Evolutionary conservation across 257 asterid genomes (phyloP), one percentile per base, ranked within the genome.

Genomic region (Coffea eugenioides): DNA sequence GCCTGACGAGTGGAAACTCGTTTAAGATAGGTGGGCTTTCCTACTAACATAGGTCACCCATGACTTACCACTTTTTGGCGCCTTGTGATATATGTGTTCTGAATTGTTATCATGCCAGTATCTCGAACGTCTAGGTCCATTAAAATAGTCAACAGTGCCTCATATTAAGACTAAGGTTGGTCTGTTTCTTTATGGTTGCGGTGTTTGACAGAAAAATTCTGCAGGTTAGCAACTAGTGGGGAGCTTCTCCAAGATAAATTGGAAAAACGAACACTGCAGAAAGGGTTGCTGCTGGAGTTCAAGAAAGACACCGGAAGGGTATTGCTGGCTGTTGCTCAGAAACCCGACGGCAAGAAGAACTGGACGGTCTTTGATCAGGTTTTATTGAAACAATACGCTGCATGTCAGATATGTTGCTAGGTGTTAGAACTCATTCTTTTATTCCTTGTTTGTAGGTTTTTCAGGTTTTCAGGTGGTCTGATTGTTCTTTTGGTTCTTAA

Each of bases 321-420:
- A 76, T 80, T 92, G 83, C 90, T 96, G 41, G 99, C 96, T 41
- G 99, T 94, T 85, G 93, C 88, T 64, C 96, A 89, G 84, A 92
- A 83, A 89, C 99, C 97, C 16, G 98, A 96, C 83, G 99, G 99
- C 76, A 96, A 96, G 87, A 96, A 89, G 90, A 96, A 94, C 81
- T 96, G 99, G 98, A 90, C 90, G 87, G 99, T 96, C 80, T 87
- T 85, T 11, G 98, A 96, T 88, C 97, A 96, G 99, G 99, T 96
- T 75, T 78, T 75, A 62, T 65, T 82, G 68, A 57, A 89, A 88
- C 74, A 69, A 81, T 75, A 71, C 79, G 74, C 76, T 77, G 81
- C 89, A 36, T 85, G 83, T 82, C 61, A 81, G 69, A 86, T 87
- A 79, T 83, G 83, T 83, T 79, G 79, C 83, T 79, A 72, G 85